Conservation (phyloP, 805 yeast species). For the Komagataella pastoris region DNA sequence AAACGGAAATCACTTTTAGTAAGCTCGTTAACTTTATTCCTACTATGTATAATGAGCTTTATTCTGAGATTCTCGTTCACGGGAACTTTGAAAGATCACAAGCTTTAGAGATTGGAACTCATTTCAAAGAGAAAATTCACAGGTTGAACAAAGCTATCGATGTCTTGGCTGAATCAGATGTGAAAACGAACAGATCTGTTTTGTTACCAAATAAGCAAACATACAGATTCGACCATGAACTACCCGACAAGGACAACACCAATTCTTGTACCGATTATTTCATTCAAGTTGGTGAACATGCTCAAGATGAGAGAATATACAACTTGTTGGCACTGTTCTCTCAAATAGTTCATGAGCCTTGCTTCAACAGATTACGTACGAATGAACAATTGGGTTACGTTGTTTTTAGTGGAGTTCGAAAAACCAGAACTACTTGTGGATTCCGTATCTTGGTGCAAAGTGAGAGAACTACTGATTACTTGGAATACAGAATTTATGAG, state of each 20-base stretch:
- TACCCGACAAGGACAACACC: conserved; percentile 57
- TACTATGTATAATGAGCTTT: conserved; percentile 42
- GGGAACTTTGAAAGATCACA: conserved; percentile 57
- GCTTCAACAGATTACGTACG: conserved; percentile 81
- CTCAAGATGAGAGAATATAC: conserved; percentile 26
- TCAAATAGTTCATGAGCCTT: conserved; percentile 73
- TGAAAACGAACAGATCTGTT: conserved; percentile 23
- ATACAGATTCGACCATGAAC: conserved; percentile 30
- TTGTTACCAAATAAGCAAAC: conserved; percentile 24
- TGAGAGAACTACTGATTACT: conserved; percentile 60
- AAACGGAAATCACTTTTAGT: conserved; percentile 31
- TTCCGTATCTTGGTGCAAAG: conserved; percentile 71
- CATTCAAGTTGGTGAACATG: conserved; percentile 46
- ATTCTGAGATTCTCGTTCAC: conserved; percentile 56
- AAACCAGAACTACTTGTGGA: conserved; percentile 61
- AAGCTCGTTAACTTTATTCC: conserved; percentile 27
- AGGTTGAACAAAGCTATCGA: conserved; percentile 20
- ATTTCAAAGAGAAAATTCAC: conserved; percentile 24
- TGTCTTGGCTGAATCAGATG: conserved; percentile 23
- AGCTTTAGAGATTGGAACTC: conserved; percentile 34
- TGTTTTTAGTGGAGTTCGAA: conserved; percentile 66
- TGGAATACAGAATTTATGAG: conserved; percentile 63
- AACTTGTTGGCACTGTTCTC: conserved; percentile 52
- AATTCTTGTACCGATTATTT: conserved; percentile 79
- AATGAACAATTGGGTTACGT: conserved; percentile 93